Evolutionary conservation across 2,329 filamentous ascomycete genomes (phyloP).

Genomic region (Cladosporium austrohemisphaericum): DNA sequence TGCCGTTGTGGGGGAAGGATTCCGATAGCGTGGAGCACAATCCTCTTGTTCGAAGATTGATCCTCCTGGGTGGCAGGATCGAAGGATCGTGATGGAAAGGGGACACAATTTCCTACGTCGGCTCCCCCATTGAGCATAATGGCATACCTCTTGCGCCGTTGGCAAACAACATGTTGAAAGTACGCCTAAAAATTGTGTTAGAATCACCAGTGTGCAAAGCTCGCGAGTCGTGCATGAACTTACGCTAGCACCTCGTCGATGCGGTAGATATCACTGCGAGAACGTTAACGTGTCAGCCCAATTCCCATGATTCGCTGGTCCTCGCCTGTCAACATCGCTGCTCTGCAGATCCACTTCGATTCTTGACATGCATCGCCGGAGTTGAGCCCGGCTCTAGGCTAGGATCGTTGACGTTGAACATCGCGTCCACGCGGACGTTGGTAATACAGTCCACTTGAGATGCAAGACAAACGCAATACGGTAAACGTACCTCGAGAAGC

Average conservation of each 20-base stretch:
- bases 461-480: no score
- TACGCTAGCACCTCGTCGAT: slow-evolving; percentile 87
- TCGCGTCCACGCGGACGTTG: no score
- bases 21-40: slow-evolving; percentile 1
- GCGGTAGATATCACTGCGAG: slow-evolving; percentile 66
- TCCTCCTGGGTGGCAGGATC: background rate
- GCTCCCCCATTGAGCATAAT: background rate
- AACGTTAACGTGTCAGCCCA: background rate
- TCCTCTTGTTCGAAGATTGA: background rate
- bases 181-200: slow-evolving; percentile 51
- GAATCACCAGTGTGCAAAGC: background rate
- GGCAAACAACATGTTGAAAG: slow-evolving; percentile 82
- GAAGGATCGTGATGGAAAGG: background rate
- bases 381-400: background rate
- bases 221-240: slow-evolving; percentile 25
- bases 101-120: background rate
- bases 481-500: slow-evolving; percentile 74
- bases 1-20: slow-evolving; percentile 15
- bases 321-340: background rate
- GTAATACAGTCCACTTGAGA: no score
- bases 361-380: no score
- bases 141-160: slow-evolving; percentile 48
- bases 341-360: no score
- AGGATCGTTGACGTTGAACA: background rate
- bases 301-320: slow-evolving; percentile 1